Conservation (phyloP, 495 filamentous ascomycete species). For the Aspergillus coremiiformis region DNA sequence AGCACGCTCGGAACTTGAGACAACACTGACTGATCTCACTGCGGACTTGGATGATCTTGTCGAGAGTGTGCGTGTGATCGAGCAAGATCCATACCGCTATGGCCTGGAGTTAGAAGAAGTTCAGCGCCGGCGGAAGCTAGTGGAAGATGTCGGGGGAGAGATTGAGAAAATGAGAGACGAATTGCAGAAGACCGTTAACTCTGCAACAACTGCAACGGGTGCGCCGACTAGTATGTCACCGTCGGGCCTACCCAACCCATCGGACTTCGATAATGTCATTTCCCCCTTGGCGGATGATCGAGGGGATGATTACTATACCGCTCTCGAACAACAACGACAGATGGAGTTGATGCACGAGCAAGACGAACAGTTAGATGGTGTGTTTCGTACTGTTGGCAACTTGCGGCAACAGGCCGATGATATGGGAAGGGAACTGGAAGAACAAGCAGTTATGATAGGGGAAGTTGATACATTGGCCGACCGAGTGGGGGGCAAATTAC, state of each 20-base stretch:
- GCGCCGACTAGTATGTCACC: conserved; percentile 11
- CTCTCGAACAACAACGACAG: conserved; percentile 89
- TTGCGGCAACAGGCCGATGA: conserved; percentile 81
- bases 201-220: conserved; percentile 8
- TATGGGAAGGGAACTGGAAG: conserved; percentile 93
- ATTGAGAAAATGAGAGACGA: conserved; percentile 84
- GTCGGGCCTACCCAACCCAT: conserved; percentile 58
- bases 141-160: conserved; percentile 83
- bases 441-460: conserved; percentile 76
- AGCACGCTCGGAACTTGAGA: conserved; percentile 73
- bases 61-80: conserved; percentile 79
- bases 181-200: conserved; percentile 48
- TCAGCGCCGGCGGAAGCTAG: conserved; percentile 67
- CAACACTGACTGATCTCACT: conserved; percentile 64
- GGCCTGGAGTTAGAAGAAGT: conserved; percentile 83
- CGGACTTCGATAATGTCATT: conserved; percentile 50
- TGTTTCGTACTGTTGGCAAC: conserved; percentile 87
- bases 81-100: conserved; percentile 82
- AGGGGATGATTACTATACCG: conserved; percentile 66
- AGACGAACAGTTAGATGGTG: conserved; percentile 85
- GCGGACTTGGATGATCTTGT: conserved; percentile 85
- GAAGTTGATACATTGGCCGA: conserved; percentile 76
- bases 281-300: conserved; percentile 29
- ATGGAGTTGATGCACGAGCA: conserved; percentile 89
- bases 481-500: conserved; percentile 76